Conservation (phyloP, 768 basidiomycete genomes). For the Cystobasidium tubakii region DNA sequence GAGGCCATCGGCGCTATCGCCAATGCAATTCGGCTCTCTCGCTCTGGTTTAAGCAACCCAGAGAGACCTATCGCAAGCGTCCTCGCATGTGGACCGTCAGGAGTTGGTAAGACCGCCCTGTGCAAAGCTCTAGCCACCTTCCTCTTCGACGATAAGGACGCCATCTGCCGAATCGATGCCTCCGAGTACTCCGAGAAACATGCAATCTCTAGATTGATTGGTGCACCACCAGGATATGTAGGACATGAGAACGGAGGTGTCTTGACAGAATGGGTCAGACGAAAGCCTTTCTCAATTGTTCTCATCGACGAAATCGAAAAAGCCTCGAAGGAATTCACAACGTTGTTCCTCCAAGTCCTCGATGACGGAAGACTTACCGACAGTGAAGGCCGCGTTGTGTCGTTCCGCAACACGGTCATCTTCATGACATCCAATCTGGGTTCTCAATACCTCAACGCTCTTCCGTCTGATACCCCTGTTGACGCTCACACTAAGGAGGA, state of each 20-base stretch:
- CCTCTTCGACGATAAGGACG: constrained; percentile 85
- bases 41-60: constrained; percentile 81
- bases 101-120: too few species aligned
- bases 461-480: constrained; percentile 49
- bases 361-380: constrained; percentile 53
- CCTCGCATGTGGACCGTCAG: too few species aligned
- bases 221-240: constrained; percentile 86
- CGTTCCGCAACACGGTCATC: constrained; percentile 50
- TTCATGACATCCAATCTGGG: constrained; percentile 39
- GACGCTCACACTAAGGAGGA: constrained; percentile 44
- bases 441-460: constrained; percentile 49
- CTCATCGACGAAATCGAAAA: constrained; percentile 53
- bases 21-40: constrained; percentile 85
- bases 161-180: constrained; percentile 89
- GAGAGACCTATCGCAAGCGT: constrained; percentile 83
- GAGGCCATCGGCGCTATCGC: constrained; percentile 77
- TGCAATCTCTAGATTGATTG: constrained; percentile 81
- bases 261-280: constrained; percentile 40
- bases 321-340: constrained; percentile 51
- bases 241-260: constrained; percentile 57
- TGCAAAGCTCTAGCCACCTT: constrained; percentile 83
- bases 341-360: constrained; percentile 52
- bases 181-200: constrained; percentile 82
- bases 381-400: constrained; percentile 50
- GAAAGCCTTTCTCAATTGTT: constrained; percentile 49